Percentiles rank a stretch among this genome's conserved stretches.
These are phyloP conservation scores for Aegilops longissima DNA, from an alignment of 176 grass and related monocot genomes.

Conservation along the genomic window DNA sequence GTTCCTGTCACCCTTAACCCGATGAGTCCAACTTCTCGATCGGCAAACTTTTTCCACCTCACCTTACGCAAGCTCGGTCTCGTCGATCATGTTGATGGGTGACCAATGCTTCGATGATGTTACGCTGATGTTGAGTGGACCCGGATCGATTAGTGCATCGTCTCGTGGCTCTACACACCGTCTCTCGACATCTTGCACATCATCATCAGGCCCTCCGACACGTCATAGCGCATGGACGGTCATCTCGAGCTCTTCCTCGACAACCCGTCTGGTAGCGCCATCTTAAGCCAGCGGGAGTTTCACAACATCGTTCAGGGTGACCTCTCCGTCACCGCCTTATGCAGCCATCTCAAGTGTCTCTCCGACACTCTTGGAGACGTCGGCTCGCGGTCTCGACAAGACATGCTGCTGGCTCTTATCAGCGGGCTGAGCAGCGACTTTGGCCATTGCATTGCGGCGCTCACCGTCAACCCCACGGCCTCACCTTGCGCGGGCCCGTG, in stretches of 20 bases:
- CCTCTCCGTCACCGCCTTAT: neutral
- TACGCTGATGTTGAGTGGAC: neutral
- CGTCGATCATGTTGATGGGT: neutral
- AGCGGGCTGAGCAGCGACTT: neutral
- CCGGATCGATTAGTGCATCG: neutral
- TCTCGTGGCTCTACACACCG: neutral
- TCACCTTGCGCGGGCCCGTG: neutral
- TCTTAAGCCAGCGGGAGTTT: neutral
- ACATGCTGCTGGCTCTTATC: neutral
- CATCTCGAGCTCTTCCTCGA: neutral
- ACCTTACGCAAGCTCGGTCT: neutral
- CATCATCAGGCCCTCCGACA: neutral
- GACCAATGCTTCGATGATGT: neutral
- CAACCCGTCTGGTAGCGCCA: too few relatives aligned
- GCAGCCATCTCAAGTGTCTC: neutral
- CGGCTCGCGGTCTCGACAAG: neutral
- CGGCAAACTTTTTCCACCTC: neutral
- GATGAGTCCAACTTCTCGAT: neutral
- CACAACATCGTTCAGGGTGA: neutral
- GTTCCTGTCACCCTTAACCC: neutral
- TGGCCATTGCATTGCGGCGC: neutral
- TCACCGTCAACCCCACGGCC: neutral
- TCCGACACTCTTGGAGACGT: neutral
- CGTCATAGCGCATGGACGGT: neutral
- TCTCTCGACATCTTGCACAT: neutral